Evolutionary conservation across 352 stramenopile species (phyloP).

Genomic region (Phytophthora agathidicida): DNA sequence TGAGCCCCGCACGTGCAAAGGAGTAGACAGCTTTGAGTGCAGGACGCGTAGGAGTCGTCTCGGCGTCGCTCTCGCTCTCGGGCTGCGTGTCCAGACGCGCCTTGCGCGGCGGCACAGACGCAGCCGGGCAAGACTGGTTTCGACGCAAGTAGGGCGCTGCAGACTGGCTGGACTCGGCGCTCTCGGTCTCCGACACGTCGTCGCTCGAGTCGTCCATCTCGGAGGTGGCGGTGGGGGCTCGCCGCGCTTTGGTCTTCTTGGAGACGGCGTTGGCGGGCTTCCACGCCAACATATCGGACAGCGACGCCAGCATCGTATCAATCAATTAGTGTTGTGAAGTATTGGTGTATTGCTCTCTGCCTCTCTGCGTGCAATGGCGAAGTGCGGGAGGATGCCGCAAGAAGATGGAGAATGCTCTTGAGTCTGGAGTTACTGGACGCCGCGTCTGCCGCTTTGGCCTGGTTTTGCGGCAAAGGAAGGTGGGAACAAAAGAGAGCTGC

Average conservation of each 20-base stretch:
- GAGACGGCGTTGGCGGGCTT: slow-evolving; percentile 18
- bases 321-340: background rate
- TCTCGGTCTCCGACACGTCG: slow-evolving; percentile 68
- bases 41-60: slow-evolving; percentile 5
- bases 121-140: slow-evolving; percentile 39
- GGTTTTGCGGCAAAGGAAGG: slow-evolving; percentile 26
- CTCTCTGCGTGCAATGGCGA: slow-evolving; percentile 18
- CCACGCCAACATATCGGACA: slow-evolving; percentile 45
- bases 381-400: slow-evolving; percentile 17
- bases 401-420: slow-evolving; percentile 28
- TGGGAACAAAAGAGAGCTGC: slow-evolving; percentile 30
- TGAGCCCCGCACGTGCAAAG: slow-evolving; percentile 54
- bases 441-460: slow-evolving; percentile 18
- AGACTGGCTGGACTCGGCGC: slow-evolving; percentile 43
- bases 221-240: slow-evolving; percentile 50
- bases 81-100: slow-evolving; percentile 25
- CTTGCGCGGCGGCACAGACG: slow-evolving; percentile 16
- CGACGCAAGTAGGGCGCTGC: slow-evolving; percentile 18
- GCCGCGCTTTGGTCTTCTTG: slow-evolving; percentile 21
- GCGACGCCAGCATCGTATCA: slow-evolving; percentile 35
- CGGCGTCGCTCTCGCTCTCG: slow-evolving; percentile 32
- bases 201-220: slow-evolving; percentile 45
- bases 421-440: slow-evolving; percentile 14
- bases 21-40: slow-evolving; percentile 55
- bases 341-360: slow-evolving; percentile 17